phyloP scores from a whole-genome alignment of 306 rosid genomes.

The Erythrophleum fordii region DNA sequence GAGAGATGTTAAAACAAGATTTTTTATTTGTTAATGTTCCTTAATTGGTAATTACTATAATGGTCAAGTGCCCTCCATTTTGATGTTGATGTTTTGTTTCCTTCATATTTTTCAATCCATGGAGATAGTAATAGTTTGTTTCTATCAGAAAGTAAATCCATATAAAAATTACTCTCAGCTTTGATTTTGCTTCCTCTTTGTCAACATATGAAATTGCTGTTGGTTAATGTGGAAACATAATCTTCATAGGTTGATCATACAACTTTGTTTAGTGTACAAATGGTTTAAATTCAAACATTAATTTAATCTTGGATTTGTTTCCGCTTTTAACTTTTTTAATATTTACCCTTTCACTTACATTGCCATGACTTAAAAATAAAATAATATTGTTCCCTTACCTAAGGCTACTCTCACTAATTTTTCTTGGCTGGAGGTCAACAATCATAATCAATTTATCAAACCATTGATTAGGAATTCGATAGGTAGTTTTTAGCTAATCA shows the following conservation, averaged over 20 bases:
- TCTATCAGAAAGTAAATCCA: slow-evolving; percentile 7
- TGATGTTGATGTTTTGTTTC: slow-evolving; percentile 16
- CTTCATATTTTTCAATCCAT: neutral
- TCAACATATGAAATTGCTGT: neutral
- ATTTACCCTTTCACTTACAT: neutral
- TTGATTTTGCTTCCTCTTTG: too few species aligned
- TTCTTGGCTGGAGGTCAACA: neutral
- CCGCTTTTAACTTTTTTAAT: too few species aligned
- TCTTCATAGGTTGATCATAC: slow-evolving; percentile 21
- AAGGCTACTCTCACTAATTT: slow-evolving; percentile 13
- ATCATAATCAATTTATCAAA: neutral
- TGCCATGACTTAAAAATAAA: neutral
- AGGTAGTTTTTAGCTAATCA: neutral
- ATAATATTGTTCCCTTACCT: neutral
- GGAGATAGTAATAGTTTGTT: neutral
- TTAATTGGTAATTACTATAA: neutral
- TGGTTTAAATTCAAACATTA: slow-evolving; percentile 38
- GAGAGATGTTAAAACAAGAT: slow-evolving; percentile 3
- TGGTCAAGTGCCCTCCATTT: slow-evolving; percentile 14
- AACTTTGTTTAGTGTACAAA: slow-evolving; percentile 11
- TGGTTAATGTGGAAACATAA: slow-evolving; percentile 27
- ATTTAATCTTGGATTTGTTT: slow-evolving; percentile 20
- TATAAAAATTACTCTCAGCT: neutral
- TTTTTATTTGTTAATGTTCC: slow-evolving; percentile 13
- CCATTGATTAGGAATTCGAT: neutral